Base-by-base conservation (phyloP, 23 red algal genomes). In the Gracilaria caudata region DNA sequence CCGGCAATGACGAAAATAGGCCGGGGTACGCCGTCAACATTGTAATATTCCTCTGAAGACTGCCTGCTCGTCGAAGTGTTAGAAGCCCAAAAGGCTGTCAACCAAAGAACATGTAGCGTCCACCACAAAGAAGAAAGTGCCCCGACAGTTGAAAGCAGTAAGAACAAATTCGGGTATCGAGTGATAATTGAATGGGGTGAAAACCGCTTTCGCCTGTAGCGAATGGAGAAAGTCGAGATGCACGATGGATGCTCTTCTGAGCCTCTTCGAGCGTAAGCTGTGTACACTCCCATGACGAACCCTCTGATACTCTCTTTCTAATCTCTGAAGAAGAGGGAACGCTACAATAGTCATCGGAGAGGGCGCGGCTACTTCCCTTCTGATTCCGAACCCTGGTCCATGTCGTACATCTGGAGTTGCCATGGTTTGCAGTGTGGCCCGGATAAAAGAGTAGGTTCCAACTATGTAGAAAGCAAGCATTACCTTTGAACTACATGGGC, bases 1-100 rank as follows among this genome's bases (percentile, higher is more conserved):
- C 60, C 87, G 17, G 87, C 87, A 51, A 90, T 74, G 20, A 90
- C 87, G 28, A 83, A 65, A 58, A 83, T 83, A 49, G 70, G 70
- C 4, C 40, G 4, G 2, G 70, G 70, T 2, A 6, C 40, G 29
- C 21, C 40, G 7, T 75, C 33, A 9, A 47, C 43, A 46, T 25
- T 30, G 10, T 19, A 3, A 8, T 49, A 0, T 75, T 75, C 24
- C 7, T 5, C 35, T 43, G 36, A 23, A 3, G 28, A 21, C 17
- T 43, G 39, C 17, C 66, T 73, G 5, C 33, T 11, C 26, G 19
- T 75, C 0, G 70, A 47, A 6, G 1, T 26, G 4, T 43, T 36
- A 49, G 38, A 75, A 49, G 47, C 25, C 39, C 43, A 46, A 28
- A 26, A 26, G 21, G 25, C 39, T 3, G 19, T 46, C 3, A 24